phyloP scores from a whole-genome alignment of 805 yeast genomes.

The Zygotorulaspora chibaensis region DNA sequence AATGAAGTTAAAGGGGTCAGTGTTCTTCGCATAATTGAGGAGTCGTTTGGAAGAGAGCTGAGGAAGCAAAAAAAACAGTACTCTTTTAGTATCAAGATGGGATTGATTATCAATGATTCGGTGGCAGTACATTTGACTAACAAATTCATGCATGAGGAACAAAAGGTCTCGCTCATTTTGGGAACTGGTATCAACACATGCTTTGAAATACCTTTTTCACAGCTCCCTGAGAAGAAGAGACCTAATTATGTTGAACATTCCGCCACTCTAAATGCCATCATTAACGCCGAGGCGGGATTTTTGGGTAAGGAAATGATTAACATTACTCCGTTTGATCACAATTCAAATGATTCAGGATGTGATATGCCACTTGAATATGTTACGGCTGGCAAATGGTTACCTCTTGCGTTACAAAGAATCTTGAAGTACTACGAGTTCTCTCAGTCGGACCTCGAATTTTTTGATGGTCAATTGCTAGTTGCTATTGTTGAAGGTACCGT shows the following conservation, averaged over 20 bases:
- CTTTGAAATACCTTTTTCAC: constrained; percentile 31
- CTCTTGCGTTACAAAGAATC: constrained; percentile 20
- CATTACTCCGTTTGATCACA: constrained; percentile 23
- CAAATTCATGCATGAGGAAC: constrained; percentile 16
- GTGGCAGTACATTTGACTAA: constrained; percentile 62
- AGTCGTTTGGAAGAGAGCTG: constrained; percentile 24
- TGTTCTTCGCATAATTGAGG: constrained; percentile 41
- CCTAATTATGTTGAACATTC: not conserved
- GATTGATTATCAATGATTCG: constrained; percentile 56
- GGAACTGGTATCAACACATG: constrained; percentile 66
- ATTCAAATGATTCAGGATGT: not conserved
- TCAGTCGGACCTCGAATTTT: not conserved
- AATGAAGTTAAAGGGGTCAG: constrained; percentile 41
- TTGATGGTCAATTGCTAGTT: constrained; percentile 24
- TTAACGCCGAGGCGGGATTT: constrained; percentile 31
- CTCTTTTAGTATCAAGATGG: constrained; percentile 36
- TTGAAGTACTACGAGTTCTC: constrained; percentile 13
- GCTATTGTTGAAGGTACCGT: constrained; percentile 10
- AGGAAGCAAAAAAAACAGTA: constrained; percentile 4
- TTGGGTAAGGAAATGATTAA: constrained; percentile 20
- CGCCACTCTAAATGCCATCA: constrained; percentile 10
- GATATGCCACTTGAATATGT: constrained; percentile 31
- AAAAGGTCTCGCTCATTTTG: constrained; percentile 49
- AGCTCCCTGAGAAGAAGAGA: constrained; percentile 18
- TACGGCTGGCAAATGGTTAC: constrained; percentile 29